These are phyloP conservation scores for Dicorynia guianensis DNA, from an alignment of 306 rosid genomes.

Conservation along the genomic window DNA sequence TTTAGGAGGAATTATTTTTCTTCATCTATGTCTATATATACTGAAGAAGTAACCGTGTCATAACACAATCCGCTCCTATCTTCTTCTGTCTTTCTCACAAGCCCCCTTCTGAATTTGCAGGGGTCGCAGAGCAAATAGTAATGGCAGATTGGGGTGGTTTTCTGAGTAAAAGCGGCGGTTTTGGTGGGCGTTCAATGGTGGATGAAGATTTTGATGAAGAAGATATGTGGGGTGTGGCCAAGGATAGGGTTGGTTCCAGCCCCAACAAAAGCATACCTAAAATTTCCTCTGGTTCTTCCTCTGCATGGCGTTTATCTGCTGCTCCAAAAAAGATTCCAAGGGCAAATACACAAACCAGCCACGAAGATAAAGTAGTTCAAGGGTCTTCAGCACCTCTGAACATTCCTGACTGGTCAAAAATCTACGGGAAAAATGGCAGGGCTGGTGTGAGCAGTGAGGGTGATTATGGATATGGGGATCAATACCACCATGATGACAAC, in stretches of 20 bases:
- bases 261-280: constrained; percentile 34
- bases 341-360: constrained; percentile 41
- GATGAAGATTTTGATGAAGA: constrained; percentile 72
- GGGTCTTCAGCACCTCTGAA: constrained; percentile 75
- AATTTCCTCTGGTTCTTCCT: constrained; percentile 50
- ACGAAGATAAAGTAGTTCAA: constrained; percentile 44
- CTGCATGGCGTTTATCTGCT: constrained; percentile 59
- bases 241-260: constrained; percentile 46
- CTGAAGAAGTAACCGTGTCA: constrained; percentile 35
- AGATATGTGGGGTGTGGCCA: constrained; percentile 56
- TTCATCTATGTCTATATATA: constrained; percentile 40
- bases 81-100: background rate
- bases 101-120: background rate
- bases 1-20: constrained; percentile 33
- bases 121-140: constrained; percentile 41
- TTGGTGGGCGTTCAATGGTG: constrained; percentile 43
- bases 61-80: constrained; percentile 16
- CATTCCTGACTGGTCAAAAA: constrained; percentile 91
- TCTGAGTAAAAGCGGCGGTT: constrained; percentile 45
- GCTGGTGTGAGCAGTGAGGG: constrained; percentile 7
- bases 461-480: background rate
- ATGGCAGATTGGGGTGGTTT: constrained; percentile 66
- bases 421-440: constrained; percentile 62
- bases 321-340: constrained; percentile 66
- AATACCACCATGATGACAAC: background rate